Base-by-base conservation (phyloP, 257 asterid genomes). In the Capsicum baccatum region DNA sequence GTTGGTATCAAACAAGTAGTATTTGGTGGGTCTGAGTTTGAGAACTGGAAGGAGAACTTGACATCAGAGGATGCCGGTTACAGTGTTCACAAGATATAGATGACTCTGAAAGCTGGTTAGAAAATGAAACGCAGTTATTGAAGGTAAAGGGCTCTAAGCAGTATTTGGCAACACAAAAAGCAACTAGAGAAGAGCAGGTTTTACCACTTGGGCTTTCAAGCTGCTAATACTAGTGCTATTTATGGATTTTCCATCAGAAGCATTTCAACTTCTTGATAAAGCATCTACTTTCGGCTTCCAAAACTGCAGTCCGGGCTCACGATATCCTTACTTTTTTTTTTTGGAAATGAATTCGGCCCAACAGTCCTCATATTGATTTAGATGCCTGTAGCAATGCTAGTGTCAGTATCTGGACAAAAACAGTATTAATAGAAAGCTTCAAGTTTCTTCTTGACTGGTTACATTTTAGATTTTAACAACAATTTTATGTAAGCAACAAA, bases 21-120 rank as follows among this genome's bases (percentile, higher is more conserved):
- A 85, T 96, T 96, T 81, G 99, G 98, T 14, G 98, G 98, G 79
- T 88, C 98, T 60, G 95, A 92, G 83, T 91, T 86, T n/a, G 97
- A 89, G 89, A 91, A 82, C 70, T 96, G 99, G 99, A 91, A 82
- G 79, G 99, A 93, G 79, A 85, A 89, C 90, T 87, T 94, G 89
- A 94, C 90, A 86, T 85, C 98, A 15, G 99, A 96, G 87, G 97
- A 90, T 83, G 90, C 84, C 17, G 98, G 98, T 67, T 96, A 90
- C 88, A 91, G 86, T 56, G 81, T 92, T 79, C 98, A 91, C 95
- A 94, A 91, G 91, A 96, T 96, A 83, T 96, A 91, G 93, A 91
- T 81, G 73, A 80, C 9, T 52, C 26, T 12, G 9, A 14, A 76
- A 54, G 48, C 64, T 54, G 59, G 47, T 76, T 52, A 21, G 47